Base-by-base conservation (phyloP, 148 eudicot species). In the Silene conica region DNA sequence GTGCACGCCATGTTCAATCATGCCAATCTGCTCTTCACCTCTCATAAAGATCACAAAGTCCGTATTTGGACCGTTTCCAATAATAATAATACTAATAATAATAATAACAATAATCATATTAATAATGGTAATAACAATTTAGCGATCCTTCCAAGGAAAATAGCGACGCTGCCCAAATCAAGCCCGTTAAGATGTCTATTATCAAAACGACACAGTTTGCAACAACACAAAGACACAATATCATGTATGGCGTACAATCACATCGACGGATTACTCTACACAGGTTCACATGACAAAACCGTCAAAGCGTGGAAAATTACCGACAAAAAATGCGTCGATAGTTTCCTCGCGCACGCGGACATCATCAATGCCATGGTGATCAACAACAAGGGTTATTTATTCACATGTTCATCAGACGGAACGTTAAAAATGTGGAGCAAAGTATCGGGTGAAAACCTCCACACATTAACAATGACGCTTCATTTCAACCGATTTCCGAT, bases 181-280 rank as follows among this genome's bases (percentile, higher is more conserved):
- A 69, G 8, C 5, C 41, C 22, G 12, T 26, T 69, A 8, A 25
- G 13, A 69, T 25, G 25, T 7, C 26, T 52, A 20, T 13, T 55
- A 1, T 57, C 72, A 0, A 74, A 56, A 12, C 41, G 54, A 66
- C 3, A 50, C 16, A 66, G 68, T 20, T 25, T 50, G 13, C 34
- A 63, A 45, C 81, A 77, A 22, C 94, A 89, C 57, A 81, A 70
- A 61, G 91, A 81, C 50, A 50, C 3, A 0, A 80, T 89, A 21
- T 87, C 94, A 8, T 89, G 94, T 83, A 87, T 86, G 78, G 91
- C 87, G 58, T 87, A 87, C 61, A 81, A 86, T 80, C 82, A 76
- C 41, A 63, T 75, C 19, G 91, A 87, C 15, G 83, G 84, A 48
- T 52, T 87, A 2, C 14, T 89, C 21, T 89, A 89, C 54, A 87